Evolutionary conservation across 2,329 filamentous ascomycete species (phyloP).

Genomic region (Sporothrix mexicana): DNA sequence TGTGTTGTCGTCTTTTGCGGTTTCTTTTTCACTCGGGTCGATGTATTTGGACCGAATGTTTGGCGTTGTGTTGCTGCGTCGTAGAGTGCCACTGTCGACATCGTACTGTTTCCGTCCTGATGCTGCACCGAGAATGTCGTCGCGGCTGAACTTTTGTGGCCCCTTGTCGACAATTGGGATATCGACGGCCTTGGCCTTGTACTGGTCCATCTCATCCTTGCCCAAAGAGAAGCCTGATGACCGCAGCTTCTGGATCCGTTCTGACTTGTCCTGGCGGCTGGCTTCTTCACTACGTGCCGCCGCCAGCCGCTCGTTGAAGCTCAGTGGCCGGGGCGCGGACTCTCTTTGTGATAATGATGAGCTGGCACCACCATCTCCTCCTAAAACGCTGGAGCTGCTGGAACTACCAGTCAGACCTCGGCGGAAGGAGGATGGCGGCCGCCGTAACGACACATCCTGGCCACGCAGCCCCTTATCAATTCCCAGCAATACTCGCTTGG

Average conservation of each 20-base stretch:
- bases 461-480: constrained; percentile 88
- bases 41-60: constrained; percentile 38
- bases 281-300: constrained; percentile 67
- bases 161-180: constrained; percentile 57
- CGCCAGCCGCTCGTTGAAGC: constrained; percentile 86
- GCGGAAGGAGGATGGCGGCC: constrained; percentile 61
- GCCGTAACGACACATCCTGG: constrained; percentile 81
- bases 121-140: constrained; percentile 60
- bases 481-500: constrained; percentile 78
- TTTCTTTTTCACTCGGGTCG: constrained; percentile 2
- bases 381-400: background rate
- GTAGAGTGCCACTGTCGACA: constrained; percentile 35
- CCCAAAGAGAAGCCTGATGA: constrained; percentile 64
- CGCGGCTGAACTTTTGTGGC: constrained; percentile 64
- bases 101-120: constrained; percentile 16
- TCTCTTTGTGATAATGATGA: constrained; percentile 36
- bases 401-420: constrained; percentile 38
- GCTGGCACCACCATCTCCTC: background rate
- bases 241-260: constrained; percentile 59
- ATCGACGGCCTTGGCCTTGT: constrained; percentile 63
- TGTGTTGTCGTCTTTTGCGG: background rate
- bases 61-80: constrained; percentile 54
- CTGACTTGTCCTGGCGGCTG: constrained; percentile 56
- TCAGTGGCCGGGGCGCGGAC: constrained; percentile 50
- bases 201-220: constrained; percentile 63